These are phyloP conservation scores for Lepidium didymum DNA, from an alignment of 345 rosid genomes.

Conservation along the genomic window DNA sequence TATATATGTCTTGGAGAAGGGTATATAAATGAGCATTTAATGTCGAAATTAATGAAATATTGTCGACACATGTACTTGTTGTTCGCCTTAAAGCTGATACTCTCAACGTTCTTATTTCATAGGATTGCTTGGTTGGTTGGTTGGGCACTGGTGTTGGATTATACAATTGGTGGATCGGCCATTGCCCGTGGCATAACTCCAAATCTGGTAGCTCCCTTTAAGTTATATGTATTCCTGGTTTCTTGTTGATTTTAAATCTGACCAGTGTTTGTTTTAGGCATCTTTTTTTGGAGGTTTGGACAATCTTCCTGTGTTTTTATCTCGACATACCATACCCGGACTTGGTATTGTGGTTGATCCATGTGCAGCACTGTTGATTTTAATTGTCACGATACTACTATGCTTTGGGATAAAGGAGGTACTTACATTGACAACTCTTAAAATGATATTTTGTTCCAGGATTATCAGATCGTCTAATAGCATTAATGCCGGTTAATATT, in stretches of 20 bases:
- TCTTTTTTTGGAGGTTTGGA: slow-evolving; percentile 71
- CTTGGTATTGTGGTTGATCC: slow-evolving; percentile 80
- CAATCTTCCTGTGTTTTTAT: slow-evolving; percentile 61
- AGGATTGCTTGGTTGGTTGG: slow-evolving; percentile 92
- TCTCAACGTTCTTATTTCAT: neutral
- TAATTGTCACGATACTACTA: slow-evolving; percentile 63
- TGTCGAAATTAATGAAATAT: neutral
- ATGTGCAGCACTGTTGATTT: slow-evolving; percentile 66
- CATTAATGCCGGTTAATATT: neutral
- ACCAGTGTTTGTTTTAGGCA: slow-evolving; percentile 38
- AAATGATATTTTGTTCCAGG: neutral
- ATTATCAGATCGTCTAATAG: neutral
- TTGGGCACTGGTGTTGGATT: slow-evolving; percentile 89
- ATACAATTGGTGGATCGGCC: slow-evolving; percentile 92
- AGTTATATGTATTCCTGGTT: neutral
- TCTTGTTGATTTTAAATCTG: neutral
- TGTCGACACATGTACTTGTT: neutral
- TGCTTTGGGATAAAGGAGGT: slow-evolving; percentile 95
- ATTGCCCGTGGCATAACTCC: slow-evolving; percentile 92
- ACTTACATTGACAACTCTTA: neutral
- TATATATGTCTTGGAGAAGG: slow-evolving; percentile 96
- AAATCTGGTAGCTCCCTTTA: slow-evolving; percentile 43
- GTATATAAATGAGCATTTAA: slow-evolving; percentile 27
- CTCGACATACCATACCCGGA: slow-evolving; percentile 65
- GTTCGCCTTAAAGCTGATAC: neutral